Base-by-base conservation (phyloP, 495 filamentous ascomycete species). In the Penicillium cataractarum region DNA sequence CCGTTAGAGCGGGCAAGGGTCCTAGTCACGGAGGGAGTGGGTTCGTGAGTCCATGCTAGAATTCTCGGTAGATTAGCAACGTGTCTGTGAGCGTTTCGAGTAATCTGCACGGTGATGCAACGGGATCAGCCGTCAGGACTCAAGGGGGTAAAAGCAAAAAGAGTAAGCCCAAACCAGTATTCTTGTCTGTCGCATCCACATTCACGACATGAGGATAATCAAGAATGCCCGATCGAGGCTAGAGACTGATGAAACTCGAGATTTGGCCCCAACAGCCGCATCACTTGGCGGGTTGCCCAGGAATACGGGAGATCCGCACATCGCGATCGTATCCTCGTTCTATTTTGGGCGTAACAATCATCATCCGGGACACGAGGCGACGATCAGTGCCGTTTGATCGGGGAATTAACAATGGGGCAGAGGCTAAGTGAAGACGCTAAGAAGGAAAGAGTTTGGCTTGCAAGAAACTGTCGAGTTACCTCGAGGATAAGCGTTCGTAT, bases 221-320 rank as follows among this genome's bases (percentile, higher is more conserved):
- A 19, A 24, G 19, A 46, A 12, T 46, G 19, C 42, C 42, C 19
- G 8, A 46, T 46, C 46, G 13, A 50, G 46, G n/a, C 46, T 50
- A 15, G 5, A 10, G n/a, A 17, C 8, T 10, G 9, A 19, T 35
- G 29, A 48, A 59, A 21, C 57, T 59, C 40, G 55, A 26, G 37
- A 48, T 57, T 39, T 50, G 32, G 31, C 46, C 46, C 57, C 57
- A 52, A 29, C 21, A 57, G 39, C 37, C 39, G 55, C 55, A 57
- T 32, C 27, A 40, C 39, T 9, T 40, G 35, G 33, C 8, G 42
- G 19, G 19, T 24, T 46, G 42, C 42, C 54, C 33, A 40, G 21
- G 48, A 40, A 60, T 55, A 61, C 58, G 58, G 58, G 50, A 61
- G 58, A 61, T 42, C 50, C 55, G 55, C 58, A 50, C 46, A 50